Evolutionary conservation across 108 stramenopile species (phyloP), one percentile per base, ranked within the genome.

Genomic region (Cyclotella baltica): DNA sequence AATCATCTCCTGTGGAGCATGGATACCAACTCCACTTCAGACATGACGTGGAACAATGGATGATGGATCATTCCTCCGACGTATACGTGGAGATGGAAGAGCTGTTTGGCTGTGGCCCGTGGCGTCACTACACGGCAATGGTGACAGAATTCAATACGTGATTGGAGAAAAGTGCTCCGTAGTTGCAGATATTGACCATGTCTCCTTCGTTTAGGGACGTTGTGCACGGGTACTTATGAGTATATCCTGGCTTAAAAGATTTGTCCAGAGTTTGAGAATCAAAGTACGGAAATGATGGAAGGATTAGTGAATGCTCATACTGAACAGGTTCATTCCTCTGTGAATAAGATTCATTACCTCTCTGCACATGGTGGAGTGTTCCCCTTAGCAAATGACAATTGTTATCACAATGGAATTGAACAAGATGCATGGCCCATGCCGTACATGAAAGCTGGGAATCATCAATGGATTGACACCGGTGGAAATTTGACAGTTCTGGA

Each of bases 351-450:
- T 51, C 48, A 73, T 52, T 73, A 56, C 33, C 62, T 73, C 30
- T 18, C 61, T 15, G 58, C 50, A 18, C 18, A 62, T 33, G 72
- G 72, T 22, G 48, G 51, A 6, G 72, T 73, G 27, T 73, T 36
- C 37, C 72, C 72, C 30, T 31, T 63, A 0, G 16, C 71, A 11
- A 72, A 72, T 62, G 50, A 73, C 37, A 51, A 51, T 16, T 20
- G 0, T 2, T 0, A 1, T 16, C 58, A 56, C 3, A 53, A 55
- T 70, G 71, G 71, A 0, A 22, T 46, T 11, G 37, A 29, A 43
- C 57, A 72, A 33, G 10, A 27, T 13, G 35, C 48, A 20, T 72
- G 71, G 71, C 72, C 72, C 29, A 73, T 73, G 72, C 62, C 72
- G 6, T 73, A 63, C 34, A 64, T 73, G 62, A 0, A 51, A 2